These are phyloP conservation scores for Heliosperma pusillum DNA, from an alignment of 148 eudicot species.

Conservation along the genomic window DNA sequence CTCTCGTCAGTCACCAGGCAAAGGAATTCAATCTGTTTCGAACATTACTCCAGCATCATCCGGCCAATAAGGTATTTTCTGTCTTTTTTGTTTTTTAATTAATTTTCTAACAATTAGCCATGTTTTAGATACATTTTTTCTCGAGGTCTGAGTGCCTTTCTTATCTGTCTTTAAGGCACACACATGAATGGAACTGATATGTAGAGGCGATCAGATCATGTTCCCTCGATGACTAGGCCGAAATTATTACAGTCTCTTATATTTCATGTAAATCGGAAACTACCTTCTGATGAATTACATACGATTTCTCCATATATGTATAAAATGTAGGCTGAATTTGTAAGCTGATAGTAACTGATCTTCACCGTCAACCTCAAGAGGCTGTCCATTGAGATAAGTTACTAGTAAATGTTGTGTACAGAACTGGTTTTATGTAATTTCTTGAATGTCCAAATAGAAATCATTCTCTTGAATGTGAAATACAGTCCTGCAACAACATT, in stretches of 20 bases:
- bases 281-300: neutral
- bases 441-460: neutral
- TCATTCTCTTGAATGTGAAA: neutral
- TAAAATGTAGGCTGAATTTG: neutral
- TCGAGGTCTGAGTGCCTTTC: neutral
- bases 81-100: too few relatives aligned
- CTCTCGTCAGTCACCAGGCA: neutral
- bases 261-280: conserved; percentile 17
- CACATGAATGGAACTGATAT: neutral
- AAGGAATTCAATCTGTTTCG: neutral
- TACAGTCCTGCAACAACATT: neutral
- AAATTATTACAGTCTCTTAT: neutral
- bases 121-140: too few relatives aligned
- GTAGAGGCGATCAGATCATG: neutral
- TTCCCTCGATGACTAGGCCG: neutral
- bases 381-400: neutral
- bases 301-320: conserved; percentile 8
- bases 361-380: neutral
- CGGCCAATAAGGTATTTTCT: conserved; percentile 19
- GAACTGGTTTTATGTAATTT: neutral
- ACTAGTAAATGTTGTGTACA: neutral
- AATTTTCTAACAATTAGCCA: too few relatives aligned
- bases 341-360: neutral
- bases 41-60: neutral
- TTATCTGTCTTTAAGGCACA: neutral